Evolutionary conservation across 75 land plant genomes (phyloP), one percentile per base, ranked within the genome.

Genomic region (Ceratopteris richardii): DNA sequence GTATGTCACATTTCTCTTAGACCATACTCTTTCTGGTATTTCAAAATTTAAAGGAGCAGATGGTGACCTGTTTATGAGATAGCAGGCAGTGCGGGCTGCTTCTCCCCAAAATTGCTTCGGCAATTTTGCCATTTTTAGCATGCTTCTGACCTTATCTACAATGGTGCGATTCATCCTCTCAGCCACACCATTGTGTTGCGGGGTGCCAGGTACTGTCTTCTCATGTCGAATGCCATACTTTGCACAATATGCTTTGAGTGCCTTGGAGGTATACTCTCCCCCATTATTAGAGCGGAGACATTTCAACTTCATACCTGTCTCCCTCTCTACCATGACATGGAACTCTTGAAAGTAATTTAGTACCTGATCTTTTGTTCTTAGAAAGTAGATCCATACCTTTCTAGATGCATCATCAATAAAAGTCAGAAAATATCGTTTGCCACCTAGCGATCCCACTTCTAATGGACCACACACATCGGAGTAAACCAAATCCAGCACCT

Each of bases 121-220:
- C 0, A 69, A 44, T 22, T 54, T 61, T 13, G 18, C 33, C 40
- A 44, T 19, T 18, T 37, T 54, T 13, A 62, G 58, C 25, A 69
- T 30, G 62, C 59, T 51, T 62, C 1, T 28, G 18, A 73, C 47
- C 44, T 23, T 69, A 9, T 69, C 56, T 0, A 64, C 12, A 0
- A 69, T 2, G 6, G 59, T 75, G 5, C 22, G n/a, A 41, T 71
- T 71, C 69, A 77, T 72, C 36, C 67, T 71, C 20, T 75, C 64
- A 28, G 53, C 63, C 1, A 54, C 3, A 0, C 65, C 64, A 70
- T 65, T 76, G 1, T 19, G 23, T 63, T 69, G 37, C 0, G 69
- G 62, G 25, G 64, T 65, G 2, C 56, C 46, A 14, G 44, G 0
- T 50, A 26, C 23, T 31, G 36, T 66, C 28, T 61, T 60, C 37